These are phyloP conservation scores for Prototheca stagnorum DNA, from an alignment of 163 green algal genomes.

Conservation along the genomic window DNA sequence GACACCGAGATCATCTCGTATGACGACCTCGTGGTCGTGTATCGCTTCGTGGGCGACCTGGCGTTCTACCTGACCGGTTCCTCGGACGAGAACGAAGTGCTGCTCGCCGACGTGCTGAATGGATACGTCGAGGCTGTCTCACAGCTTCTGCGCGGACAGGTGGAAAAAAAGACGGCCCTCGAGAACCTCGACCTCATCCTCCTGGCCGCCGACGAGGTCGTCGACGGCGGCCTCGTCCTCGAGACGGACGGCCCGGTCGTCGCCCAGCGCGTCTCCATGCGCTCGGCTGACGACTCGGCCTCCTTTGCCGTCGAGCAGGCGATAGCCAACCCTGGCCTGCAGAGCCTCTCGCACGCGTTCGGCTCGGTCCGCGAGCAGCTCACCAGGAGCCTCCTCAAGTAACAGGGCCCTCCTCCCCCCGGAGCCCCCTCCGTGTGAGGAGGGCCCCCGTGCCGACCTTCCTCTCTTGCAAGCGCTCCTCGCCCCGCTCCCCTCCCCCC, in stretches of 20 bases:
- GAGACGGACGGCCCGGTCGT: slow-evolving; percentile 76
- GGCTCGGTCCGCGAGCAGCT: slow-evolving; percentile 75
- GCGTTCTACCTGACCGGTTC: slow-evolving; percentile 90
- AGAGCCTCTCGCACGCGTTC: slow-evolving; percentile 71
- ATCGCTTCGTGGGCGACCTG: slow-evolving; percentile 92
- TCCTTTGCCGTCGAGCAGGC: slow-evolving; percentile 45
- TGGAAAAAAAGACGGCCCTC: slow-evolving; percentile 97
- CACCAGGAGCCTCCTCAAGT: slow-evolving; percentile 65
- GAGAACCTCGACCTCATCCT: slow-evolving; percentile 97
- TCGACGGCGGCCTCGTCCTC: slow-evolving; percentile 89
- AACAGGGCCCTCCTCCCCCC: too few relatives aligned
- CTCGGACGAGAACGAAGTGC: slow-evolving; percentile 92
- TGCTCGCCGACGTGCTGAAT: slow-evolving; percentile 65
- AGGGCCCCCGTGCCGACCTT: too few relatives aligned
- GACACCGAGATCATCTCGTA: slow-evolving; percentile 98
- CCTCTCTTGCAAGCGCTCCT: too few relatives aligned
- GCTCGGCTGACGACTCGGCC: slow-evolving; percentile 43
- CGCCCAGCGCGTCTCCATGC: slow-evolving; percentile 64
- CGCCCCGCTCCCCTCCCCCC: too few relatives aligned
- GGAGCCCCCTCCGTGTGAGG: too few relatives aligned
- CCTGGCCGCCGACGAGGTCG: slow-evolving; percentile 88
- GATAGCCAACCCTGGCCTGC: slow-evolving; percentile 17
- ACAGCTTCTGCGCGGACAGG: slow-evolving; percentile 67
- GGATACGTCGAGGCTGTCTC: slow-evolving; percentile 79
- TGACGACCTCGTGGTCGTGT: slow-evolving; percentile 85